These are phyloP conservation scores for Fusarium nisikadoi DNA, from an alignment of 2,329 filamentous ascomycete species.

Conservation along the genomic window DNA sequence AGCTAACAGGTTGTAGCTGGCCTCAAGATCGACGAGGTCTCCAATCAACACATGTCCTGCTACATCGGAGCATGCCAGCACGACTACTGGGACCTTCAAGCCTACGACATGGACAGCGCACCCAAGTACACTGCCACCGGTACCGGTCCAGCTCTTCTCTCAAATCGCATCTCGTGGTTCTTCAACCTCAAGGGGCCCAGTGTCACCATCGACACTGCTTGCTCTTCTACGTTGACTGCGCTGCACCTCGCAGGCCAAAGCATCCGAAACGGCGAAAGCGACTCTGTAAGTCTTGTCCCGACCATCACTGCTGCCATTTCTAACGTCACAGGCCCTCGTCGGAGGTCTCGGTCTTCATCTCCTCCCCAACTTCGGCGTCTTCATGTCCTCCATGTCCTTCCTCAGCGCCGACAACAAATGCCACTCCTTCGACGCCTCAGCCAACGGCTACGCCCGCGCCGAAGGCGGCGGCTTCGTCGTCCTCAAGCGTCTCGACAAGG, in stretches of 20 bases:
- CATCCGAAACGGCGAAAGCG: neutral
- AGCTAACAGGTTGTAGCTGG: neutral
- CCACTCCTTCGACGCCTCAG: conserved; percentile 7
- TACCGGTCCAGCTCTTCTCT: neutral
- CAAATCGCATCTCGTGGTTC: neutral
- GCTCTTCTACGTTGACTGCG: conserved; percentile 2
- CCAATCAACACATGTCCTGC: conserved; percentile 6
- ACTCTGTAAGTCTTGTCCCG: neutral
- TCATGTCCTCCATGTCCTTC: neutral
- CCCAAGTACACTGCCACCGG: conserved; percentile 3
- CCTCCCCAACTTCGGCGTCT: neutral
- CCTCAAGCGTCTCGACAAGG: neutral
- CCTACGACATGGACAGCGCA: conserved; percentile 6
- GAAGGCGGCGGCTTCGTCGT: conserved; percentile 16
- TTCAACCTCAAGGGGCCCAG: conserved; percentile 12
- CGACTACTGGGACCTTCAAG: conserved; percentile 10
- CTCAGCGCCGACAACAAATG: neutral
- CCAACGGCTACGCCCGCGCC: conserved; percentile 18
- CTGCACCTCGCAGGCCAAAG: conserved; percentile 11
- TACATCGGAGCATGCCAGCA: conserved; percentile 8
- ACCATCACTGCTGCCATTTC: rapidly evolving
- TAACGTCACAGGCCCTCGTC: neutral
- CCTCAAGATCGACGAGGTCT: neutral
- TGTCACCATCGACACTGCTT: conserved; percentile 14
- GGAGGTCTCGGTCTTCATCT: neutral